Base-by-base conservation (phyloP, 768 basidiomycete species). In the Kondoa malvinella region DNA sequence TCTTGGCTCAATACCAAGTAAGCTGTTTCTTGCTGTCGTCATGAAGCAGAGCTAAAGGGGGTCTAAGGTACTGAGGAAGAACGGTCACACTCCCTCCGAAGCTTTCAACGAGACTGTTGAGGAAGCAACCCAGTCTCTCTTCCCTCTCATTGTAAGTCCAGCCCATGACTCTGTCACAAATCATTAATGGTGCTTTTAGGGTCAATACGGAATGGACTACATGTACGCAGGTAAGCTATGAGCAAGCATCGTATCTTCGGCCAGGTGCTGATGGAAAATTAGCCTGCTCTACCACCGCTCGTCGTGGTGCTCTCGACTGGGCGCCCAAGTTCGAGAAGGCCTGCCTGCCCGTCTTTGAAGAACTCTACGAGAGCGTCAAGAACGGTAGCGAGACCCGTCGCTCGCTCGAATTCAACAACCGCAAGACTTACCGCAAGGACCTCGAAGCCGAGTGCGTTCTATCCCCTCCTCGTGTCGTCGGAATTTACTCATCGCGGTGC, bases 91-190 rank as follows among this genome's bases (percentile, higher is more conserved):
- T 2, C 95, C 95, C 66, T 97, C 94, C 57, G 95, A 99, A 78
- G 92, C 92, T 62, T 97, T 99, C 85, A 97, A 99, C 79, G 95
- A 99, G 82, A 97, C 95, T 69, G 95, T 97, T 70, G 95, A 97
- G 80, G 95, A 97, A 81, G 95, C 95, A n/a, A 97, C 94, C 57
- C 92, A 99, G 77, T 94, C 91, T 50, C 85, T 99, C 71, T 96
- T 89, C 82, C 95, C 95, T 69, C 79, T 99, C 78, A 91, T 99
- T 75, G 95, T 94, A 21, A 8, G 40, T 50, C 8, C 40, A 8
- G 8, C 76, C 4, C 66, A 3, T 3, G 26, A 16, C 16, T 60
- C 50, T 56, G 14, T 61, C 34, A 25, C 29, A 57, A 64, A 21
- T 32, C 34, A 60, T 17, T 4, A 56, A 34, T 31, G 25, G 34